Evolutionary conservation across 768 basidiomycete genomes (phyloP), one percentile per base, ranked within the genome.

Genomic region (Tulasnella sp.): DNA sequence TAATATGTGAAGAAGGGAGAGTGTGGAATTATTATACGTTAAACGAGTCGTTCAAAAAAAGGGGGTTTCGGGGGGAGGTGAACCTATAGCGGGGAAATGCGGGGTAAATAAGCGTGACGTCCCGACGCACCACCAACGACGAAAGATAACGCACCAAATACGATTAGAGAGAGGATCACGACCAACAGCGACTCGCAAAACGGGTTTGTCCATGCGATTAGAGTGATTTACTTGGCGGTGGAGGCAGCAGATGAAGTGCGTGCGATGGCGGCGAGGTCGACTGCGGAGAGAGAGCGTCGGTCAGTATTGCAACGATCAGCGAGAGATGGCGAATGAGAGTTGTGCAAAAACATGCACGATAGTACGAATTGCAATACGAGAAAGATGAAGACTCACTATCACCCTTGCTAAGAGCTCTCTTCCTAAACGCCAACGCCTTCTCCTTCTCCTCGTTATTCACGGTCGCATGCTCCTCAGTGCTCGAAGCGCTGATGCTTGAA

Each of bases 181-280:
- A 52, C 49, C 17, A 31, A 42, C 42, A 17, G 42, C 42, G 58
- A 25, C 31, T 64, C 58, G 58, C 29, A 15, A 25, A 49, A 19
- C 17, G 25, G 14, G n/a, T 14, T 64, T 29, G 58, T 64, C 31
- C 31, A 31, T 11, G 58, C 3, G n/a, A 31, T 22, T 3, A 15
- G 12, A 31, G 25, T 19, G 58, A 64, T 29, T 17, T 64, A 64
- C 31, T 64, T 64, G 58, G 58, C 25, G 58, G 77, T 40, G 34
- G 72, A 42, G 1, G 31, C 77, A 19, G 72, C 76, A n/a, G 36
- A 15, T 15, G 77, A 77, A 22, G 77, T 77, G 73, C 77, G 77
- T 36, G 77, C 77, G 77, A 77, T 77, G 42, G 77, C 19, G 64
- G 22, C 36, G 58, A 77, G 76, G 38, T 77, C 76, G 42, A 77